phyloP scores from a whole-genome alignment of 345 rosid genomes.

The Citrus medica region DNA sequence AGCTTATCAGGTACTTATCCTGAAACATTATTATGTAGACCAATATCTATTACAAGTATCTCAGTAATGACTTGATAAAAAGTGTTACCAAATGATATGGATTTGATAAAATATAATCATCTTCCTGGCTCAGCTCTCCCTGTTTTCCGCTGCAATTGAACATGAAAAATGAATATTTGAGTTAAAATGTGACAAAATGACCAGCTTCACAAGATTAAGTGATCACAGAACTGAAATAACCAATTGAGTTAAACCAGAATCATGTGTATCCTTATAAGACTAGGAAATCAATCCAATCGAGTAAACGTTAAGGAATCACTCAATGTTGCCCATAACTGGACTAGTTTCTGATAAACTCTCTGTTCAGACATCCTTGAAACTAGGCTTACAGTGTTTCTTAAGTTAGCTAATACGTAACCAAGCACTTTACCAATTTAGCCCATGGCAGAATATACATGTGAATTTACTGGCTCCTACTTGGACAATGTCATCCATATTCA shows the following conservation, averaged over 20 bases:
- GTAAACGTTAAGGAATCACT: background rate
- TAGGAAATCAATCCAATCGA: background rate
- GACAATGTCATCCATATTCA: background rate
- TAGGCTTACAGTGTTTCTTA: background rate
- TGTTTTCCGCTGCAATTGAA: slow-evolving; percentile 63
- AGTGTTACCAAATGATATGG: slow-evolving; percentile 91
- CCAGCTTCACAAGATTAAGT: slow-evolving; percentile 3
- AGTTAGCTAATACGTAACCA: background rate
- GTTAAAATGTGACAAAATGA: slow-evolving; percentile 9
- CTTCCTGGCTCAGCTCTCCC: slow-evolving; percentile 71
- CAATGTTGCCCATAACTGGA: background rate
- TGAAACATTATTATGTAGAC: background rate
- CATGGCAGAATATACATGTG: background rate
- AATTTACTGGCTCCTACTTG: background rate
- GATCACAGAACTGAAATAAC: background rate
- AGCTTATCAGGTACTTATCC: background rate
- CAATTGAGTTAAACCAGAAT: background rate
- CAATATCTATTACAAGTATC: background rate
- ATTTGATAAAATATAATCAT: slow-evolving; percentile 82
- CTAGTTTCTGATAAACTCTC: background rate
- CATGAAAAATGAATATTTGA: slow-evolving; percentile 14
- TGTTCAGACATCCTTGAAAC: background rate
- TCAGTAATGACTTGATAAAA: background rate
- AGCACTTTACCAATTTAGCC: background rate
- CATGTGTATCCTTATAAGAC: background rate